Evolutionary conservation across 352 stramenopile genomes (phyloP), one percentile per base, ranked within the genome.

Genomic region (Globisporangium apiculatum): DNA sequence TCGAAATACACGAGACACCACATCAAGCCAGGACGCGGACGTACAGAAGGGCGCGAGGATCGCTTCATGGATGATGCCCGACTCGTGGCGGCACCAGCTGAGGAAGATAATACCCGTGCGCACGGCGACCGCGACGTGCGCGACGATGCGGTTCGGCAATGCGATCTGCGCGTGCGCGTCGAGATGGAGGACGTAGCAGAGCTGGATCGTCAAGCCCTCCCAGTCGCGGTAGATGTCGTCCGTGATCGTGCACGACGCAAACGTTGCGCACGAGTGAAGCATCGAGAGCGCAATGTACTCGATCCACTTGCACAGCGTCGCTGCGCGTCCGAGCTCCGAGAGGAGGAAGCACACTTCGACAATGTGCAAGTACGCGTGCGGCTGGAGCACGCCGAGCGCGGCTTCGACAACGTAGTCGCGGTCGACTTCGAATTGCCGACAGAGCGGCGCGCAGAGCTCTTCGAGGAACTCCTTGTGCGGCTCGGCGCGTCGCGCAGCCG

Each of bases 181-280:
- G 18, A 94, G 67, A 49, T 88, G 80, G 1, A 90, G 62, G 5
- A 94, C 66, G 54, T 88, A 90, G 52, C 81, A 89, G 4, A 94
- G 68, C 65, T 94, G 83, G 47, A 90, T 87, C 10, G 81, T 91
- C 4, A 94, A 68, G 17, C 79, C 75, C 52, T 94, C 82, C 83
- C 83, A 94, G 54, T 94, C 83, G 15, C 83, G 79, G 62, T 89
- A 90, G 24, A 90, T 77, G 24, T 90, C 76, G 18, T 89, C 75
- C 6, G 76, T 82, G 49, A 91, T 87, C 18, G 64, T 76, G 54
- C 80, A 89, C 1, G 83, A 91, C 12, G 82, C 79, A 45, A 91
- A 92, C 11, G 80, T 91, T 12, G 73, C 75, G 58, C 80, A 89
- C 12, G 80, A 90, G 52, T 90, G 79, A 11, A 94, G 64, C 82